Evolutionary conservation across 2,329 filamentous ascomycete species (phyloP).

Genomic region (Lachnellula subtilissima): DNA sequence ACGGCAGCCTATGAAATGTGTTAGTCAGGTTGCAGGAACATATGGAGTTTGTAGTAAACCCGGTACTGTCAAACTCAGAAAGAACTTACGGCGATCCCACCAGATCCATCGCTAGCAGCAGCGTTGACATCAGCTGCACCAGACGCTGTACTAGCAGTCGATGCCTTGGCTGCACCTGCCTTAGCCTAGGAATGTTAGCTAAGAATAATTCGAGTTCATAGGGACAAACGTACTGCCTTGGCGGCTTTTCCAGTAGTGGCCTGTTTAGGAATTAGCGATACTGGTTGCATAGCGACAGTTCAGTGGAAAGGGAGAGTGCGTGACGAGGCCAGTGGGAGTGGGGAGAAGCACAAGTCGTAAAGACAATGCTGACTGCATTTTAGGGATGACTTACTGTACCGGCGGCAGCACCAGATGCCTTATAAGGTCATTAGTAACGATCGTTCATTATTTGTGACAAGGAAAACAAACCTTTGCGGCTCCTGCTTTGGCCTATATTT

Average conservation of each 20-base stretch:
- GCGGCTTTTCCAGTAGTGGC: too few relatives aligned
- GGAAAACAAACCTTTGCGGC: background rate
- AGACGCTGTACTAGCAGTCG: background rate
- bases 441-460: too few relatives aligned
- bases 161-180: background rate
- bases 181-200: too few relatives aligned
- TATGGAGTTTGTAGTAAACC: too few relatives aligned
- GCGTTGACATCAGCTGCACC: background rate
- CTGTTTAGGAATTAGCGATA: too few relatives aligned
- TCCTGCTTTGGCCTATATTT: background rate
- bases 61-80: background rate
- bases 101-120: background rate
- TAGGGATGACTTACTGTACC: background rate
- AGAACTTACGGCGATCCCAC: conserved; percentile 3
- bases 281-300: too few relatives aligned
- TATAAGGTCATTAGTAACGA: background rate
- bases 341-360: too few relatives aligned
- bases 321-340: too few relatives aligned
- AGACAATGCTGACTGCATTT: background rate
- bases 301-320: too few relatives aligned
- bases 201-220: too few relatives aligned
- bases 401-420: background rate
- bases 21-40: background rate
- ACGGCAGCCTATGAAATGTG: background rate
- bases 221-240: too few relatives aligned